Percentiles rank a stretch among this genome's conserved stretches.
These are phyloP conservation scores for Nakazawaea wyomingensis DNA, from an alignment of 805 yeast species.

Conservation along the genomic window DNA sequence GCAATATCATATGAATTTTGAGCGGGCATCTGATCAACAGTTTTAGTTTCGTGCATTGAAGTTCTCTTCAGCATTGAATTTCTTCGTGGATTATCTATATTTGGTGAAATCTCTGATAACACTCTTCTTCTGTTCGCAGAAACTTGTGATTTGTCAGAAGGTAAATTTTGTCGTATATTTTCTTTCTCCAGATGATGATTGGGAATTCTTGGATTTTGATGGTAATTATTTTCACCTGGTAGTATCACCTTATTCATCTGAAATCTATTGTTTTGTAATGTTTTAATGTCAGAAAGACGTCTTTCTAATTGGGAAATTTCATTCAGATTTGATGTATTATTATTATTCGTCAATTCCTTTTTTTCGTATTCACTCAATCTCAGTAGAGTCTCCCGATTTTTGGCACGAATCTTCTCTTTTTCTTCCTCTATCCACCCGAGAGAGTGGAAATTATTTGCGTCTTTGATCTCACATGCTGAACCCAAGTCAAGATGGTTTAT, in stretches of 20 bases:
- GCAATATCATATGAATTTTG: neutral
- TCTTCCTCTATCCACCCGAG: conserved; percentile 3
- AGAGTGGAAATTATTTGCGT: neutral
- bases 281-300: no score
- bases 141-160: neutral
- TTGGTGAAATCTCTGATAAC: neutral
- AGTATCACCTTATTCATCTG: neutral
- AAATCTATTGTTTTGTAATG: no score
- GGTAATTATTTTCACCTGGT: neutral
- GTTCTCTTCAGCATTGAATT: neutral
- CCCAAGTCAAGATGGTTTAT: conserved; percentile 13
- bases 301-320: neutral
- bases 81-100: neutral
- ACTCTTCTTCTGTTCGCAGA: neutral
- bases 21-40: neutral
- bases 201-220: no score
- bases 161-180: neutral
- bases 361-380: neutral
- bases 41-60: neutral
- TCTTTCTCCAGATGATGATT: neutral
- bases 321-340: neutral
- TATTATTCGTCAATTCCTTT: neutral
- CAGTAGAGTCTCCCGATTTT: neutral
- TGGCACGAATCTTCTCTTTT: neutral
- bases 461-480: neutral